Percentiles rank a stretch among this genome's conserved stretches.
Conservation (phyloP, 2,329 filamentous ascomycete species). For the Beauveria asiatica region DNA sequence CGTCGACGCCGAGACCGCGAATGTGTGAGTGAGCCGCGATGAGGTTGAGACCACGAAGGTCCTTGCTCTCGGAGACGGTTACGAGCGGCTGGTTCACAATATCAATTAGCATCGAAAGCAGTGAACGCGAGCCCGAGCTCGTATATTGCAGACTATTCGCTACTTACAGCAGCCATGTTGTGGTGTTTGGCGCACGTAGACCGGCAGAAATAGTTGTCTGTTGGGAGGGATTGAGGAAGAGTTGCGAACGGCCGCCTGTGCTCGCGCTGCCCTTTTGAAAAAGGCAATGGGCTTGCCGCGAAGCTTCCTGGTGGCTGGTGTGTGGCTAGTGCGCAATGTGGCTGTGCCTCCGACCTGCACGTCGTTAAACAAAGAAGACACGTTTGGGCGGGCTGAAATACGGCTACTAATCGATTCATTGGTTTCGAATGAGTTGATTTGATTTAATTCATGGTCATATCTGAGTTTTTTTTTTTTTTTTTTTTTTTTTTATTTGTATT, state of each 20-base stretch:
- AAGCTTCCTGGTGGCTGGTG: conserved; percentile 7
- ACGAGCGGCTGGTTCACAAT: conserved; percentile 41
- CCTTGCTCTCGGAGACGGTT: conserved; percentile 90
- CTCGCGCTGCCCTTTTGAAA: conserved; percentile 11
- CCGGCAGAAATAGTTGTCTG: conserved; percentile 8
- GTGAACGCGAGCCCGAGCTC: neutral
- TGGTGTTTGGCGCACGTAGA: conserved; percentile 15
- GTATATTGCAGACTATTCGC: neutral
- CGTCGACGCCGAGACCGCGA: conserved; percentile 86
- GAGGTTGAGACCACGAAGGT: conserved; percentile 92
- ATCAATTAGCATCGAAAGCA: conserved; percentile 15
- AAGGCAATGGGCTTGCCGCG: conserved; percentile 3
- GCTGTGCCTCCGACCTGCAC: neutral
- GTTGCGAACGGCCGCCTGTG: neutral
- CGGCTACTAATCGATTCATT: no score
- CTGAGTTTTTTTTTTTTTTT: no score
- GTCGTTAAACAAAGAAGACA: no score
- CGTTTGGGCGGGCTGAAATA: no score
- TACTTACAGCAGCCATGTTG: conserved; percentile 47
- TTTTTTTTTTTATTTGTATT: no score
- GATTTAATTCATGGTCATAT: no score
- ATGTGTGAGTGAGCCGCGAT: conserved; percentile 98
- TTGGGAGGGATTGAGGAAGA: conserved; percentile 9
- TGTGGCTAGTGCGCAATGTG: conserved; percentile 4
- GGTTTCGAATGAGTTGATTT: no score